Percentiles rank a stretch among this genome's conserved stretches.
Evolutionary conservation across 139 green algal genomes (phyloP).

Genomic region (Chlamydomonas sphaeroides): DNA sequence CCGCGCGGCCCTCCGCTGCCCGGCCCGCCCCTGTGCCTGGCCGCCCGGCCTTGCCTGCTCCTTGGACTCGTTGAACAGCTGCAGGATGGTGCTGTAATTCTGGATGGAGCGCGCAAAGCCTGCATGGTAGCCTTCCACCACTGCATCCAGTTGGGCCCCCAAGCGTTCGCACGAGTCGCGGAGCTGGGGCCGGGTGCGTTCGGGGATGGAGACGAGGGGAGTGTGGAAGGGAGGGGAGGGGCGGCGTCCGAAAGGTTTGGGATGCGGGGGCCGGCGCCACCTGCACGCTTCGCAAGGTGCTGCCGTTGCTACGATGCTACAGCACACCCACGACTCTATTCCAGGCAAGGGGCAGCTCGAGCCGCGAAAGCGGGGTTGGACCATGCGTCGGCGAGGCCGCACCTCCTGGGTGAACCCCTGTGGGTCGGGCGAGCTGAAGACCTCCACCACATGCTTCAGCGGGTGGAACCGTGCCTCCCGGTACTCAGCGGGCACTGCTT

Average conservation of each 20-base stretch:
- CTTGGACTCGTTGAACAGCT: slow-evolving; percentile 78
- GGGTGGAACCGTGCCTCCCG: slow-evolving; percentile 77
- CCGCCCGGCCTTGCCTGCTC: too few species aligned
- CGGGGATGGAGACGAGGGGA: background rate
- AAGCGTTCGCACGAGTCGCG: background rate
- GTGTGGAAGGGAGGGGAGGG: background rate
- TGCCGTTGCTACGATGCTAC: too few species aligned
- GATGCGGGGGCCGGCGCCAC: too few species aligned
- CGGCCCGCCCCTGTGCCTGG: too few species aligned
- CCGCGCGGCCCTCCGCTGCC: too few species aligned
- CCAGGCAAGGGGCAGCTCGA: too few species aligned
- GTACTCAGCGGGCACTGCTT: slow-evolving; percentile 55
- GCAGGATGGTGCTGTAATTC: slow-evolving; percentile 88
- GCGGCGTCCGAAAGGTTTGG: too few species aligned
- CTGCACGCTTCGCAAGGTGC: too few species aligned
- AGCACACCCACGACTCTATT: too few species aligned
- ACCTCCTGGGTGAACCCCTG: slow-evolving; percentile 70
- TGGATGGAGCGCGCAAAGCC: slow-evolving; percentile 90
- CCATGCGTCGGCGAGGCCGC: too few species aligned
- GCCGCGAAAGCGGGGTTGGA: too few species aligned
- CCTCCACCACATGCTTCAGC: slow-evolving; percentile 80
- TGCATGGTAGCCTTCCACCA: slow-evolving; percentile 62
- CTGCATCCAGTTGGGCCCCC: background rate
- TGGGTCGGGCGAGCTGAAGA: slow-evolving; percentile 70
- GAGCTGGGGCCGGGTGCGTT: background rate